These are phyloP conservation scores for Coccomyxa sp. DNA, from an alignment of 139 green algal genomes.

Conservation along the genomic window DNA sequence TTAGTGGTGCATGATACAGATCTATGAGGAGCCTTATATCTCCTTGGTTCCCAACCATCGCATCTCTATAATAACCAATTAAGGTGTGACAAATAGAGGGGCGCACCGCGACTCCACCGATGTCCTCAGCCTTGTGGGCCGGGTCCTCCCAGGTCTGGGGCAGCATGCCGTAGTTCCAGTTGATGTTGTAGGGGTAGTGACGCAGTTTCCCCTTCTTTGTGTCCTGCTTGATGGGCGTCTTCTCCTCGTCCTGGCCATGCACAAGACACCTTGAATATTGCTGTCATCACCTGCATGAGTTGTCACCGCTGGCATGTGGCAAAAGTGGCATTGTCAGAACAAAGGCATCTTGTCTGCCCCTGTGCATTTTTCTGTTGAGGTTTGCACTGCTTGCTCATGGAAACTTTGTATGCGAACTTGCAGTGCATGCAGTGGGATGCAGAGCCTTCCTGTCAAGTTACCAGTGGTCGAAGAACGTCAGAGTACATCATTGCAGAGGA, in stretches of 20 bases:
- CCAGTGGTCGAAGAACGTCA: neutral
- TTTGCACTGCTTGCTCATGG: no score
- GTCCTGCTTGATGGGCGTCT: slow-evolving; percentile 99
- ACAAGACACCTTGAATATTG: neutral
- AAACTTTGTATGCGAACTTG: no score
- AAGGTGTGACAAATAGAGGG: neutral
- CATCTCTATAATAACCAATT: neutral
- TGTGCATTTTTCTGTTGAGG: neutral
- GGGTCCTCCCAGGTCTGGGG: slow-evolving; percentile 97
- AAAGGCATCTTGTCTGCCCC: neutral
- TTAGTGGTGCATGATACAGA: no score
- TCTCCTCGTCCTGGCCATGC: slow-evolving; percentile 76
- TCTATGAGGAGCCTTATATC: no score
- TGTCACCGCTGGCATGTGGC: neutral
- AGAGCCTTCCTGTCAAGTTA: neutral
- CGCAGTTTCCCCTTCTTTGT: slow-evolving; percentile 99
- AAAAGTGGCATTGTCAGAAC: neutral
- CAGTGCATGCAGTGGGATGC: neutral
- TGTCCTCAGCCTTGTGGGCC: slow-evolving; percentile 63
- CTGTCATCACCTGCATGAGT: neutral
- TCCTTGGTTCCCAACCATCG: no score
- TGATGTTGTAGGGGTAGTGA: slow-evolving; percentile 99
- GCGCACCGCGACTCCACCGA: slow-evolving; percentile 44
- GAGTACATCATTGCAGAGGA: neutral
- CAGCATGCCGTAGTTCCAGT: slow-evolving; percentile 99